Conservation (phyloP, 306 rosid genomes). For the Quillaja saponaria region DNA sequence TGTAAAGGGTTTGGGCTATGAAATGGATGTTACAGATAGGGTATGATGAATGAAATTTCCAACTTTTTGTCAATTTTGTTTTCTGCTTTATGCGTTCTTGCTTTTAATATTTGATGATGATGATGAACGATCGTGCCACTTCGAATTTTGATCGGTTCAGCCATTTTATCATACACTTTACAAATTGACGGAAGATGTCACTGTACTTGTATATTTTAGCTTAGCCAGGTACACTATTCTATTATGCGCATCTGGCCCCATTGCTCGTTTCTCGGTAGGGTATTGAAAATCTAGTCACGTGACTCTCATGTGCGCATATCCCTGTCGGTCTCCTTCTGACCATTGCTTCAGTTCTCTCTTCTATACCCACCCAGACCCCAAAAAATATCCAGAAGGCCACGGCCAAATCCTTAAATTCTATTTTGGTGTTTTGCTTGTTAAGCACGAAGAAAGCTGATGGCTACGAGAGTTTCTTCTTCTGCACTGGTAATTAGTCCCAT, state of each 20-base stretch:
- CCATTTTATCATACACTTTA: background rate
- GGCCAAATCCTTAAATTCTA: background rate
- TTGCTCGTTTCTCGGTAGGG: no score
- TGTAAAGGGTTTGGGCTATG: background rate
- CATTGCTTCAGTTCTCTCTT: background rate
- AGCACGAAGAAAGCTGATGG: background rate
- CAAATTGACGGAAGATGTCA: background rate
- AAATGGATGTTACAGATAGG: no score
- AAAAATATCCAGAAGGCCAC: no score
- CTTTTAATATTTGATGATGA: no score
- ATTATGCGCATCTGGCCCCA: no score
- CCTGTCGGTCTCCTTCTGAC: constrained; percentile 2
- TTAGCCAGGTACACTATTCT: no score
- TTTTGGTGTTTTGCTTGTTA: background rate
- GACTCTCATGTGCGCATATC: constrained; percentile 16
- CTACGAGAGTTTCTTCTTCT: constrained; percentile 31
- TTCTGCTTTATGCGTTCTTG: no score
- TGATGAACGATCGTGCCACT: no score
- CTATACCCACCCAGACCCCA: background rate
- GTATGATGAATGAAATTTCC: no score
- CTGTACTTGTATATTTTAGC: no score
- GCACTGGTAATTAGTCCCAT: constrained; percentile 33
- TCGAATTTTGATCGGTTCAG: background rate
- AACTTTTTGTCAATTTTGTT: no score
- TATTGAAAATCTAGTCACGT: constrained; percentile 15